Conservation (phyloP, 2,329 filamentous ascomycete genomes). For the Tothia fuscella region DNA sequence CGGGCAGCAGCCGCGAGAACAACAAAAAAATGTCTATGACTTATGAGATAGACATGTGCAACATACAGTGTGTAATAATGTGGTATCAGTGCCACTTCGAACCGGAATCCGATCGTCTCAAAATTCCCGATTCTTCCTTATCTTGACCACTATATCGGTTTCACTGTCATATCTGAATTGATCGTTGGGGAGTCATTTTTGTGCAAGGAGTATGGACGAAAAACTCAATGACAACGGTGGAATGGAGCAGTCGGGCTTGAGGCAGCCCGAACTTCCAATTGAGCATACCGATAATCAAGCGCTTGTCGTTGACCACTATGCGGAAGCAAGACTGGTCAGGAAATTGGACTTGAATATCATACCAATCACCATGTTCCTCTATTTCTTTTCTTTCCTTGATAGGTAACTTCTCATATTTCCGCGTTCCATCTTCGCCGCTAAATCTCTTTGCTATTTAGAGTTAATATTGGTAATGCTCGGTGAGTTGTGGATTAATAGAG, state of each 20-base stretch:
- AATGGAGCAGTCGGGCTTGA: neutral
- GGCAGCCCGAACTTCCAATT: neutral
- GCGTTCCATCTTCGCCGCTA: neutral
- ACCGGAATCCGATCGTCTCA: no score
- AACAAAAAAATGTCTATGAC: no score
- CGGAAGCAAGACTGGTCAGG: slow-evolving; percentile 45
- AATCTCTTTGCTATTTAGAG: slow-evolving; percentile 20
- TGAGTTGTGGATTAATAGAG: neutral
- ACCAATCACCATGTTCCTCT: slow-evolving; percentile 55
- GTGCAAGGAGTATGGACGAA: neutral
- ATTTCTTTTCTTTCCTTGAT: slow-evolving; percentile 66
- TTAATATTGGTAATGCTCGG: slow-evolving; percentile 62
- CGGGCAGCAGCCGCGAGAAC: no score
- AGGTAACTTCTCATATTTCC: slow-evolving; percentile 34
- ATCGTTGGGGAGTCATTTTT: no score
- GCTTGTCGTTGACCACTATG: slow-evolving; percentile 22
- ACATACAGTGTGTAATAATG: no score
- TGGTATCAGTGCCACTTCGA: no score
- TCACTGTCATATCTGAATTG: no score
- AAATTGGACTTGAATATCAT: slow-evolving; percentile 55
- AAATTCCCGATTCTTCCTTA: no score
- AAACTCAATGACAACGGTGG: neutral
- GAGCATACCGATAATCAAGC: neutral
- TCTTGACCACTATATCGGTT: no score
- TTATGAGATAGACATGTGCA: no score